Percentiles rank a stretch among this genome's conserved stretches.
phyloP scores from a whole-genome alignment of 2,329 filamentous ascomycete genomes.

The Iodosphaeria phyllophila region DNA sequence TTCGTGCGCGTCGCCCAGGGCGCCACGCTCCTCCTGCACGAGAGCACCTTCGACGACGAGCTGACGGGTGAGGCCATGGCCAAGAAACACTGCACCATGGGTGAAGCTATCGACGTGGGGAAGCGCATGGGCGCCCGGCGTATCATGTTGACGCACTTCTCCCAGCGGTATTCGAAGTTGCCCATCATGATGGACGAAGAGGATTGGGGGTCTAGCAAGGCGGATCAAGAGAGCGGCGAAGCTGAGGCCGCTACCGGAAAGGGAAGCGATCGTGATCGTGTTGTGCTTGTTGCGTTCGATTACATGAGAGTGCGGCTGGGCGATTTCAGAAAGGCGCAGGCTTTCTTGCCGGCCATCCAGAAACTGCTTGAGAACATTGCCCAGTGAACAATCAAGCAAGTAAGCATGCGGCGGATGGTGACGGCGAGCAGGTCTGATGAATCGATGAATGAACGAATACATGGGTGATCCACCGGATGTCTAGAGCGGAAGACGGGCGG shows the following conservation, averaged over 20 bases:
- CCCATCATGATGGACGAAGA: conserved; percentile 32
- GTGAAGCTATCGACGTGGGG: conserved; percentile 67
- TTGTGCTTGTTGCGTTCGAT: conserved; percentile 59
- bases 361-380: conserved; percentile 10
- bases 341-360: conserved; percentile 13
- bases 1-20: conserved; percentile 57
- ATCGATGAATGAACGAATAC: too few relatives aligned
- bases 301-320: conserved; percentile 47
- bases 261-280: conserved; percentile 24
- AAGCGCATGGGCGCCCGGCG: conserved; percentile 60
- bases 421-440: too few relatives aligned
- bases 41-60: conserved; percentile 90
- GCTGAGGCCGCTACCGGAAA: conserved; percentile 5
- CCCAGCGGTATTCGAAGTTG: conserved; percentile 74
- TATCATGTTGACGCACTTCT: conserved; percentile 84
- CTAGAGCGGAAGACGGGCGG: too few relatives aligned
- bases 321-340: conserved; percentile 14
- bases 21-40: conserved; percentile 76
- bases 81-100: conserved; percentile 82
- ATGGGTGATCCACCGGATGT: too few relatives aligned
- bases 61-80: conserved; percentile 57
- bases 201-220: too few relatives aligned
- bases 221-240: conserved; percentile 6
- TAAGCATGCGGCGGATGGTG: too few relatives aligned
- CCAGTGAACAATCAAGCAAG: too few relatives aligned